These are phyloP conservation scores for Lagerstroemia speciosa DNA, from an alignment of 345 rosid genomes.

Conservation along the genomic window DNA sequence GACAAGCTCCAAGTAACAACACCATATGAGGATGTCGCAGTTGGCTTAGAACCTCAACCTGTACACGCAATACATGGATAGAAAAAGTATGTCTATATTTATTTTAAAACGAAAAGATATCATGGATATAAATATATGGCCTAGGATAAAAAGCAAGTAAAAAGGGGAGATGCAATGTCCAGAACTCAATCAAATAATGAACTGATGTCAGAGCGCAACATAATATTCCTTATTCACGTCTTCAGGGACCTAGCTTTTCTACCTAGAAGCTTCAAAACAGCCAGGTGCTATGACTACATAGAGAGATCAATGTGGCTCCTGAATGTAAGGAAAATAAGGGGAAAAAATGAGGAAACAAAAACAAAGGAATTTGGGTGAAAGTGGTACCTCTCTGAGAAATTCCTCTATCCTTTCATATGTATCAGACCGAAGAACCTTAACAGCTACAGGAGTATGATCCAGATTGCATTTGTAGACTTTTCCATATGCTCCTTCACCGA, in stretches of 20 bases:
- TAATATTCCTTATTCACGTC: too few species aligned
- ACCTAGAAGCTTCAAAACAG: too few species aligned
- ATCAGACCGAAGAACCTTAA: conserved; percentile 60
- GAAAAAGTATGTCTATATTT: background rate
- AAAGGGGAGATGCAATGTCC: background rate
- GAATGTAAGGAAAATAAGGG: too few species aligned
- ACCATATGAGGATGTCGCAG: conserved; percentile 69
- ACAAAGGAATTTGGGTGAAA: conserved; percentile 2
- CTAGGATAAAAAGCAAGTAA: background rate
- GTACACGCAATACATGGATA: conserved; percentile 12
- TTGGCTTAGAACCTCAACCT: conserved; percentile 84
- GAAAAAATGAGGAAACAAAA: background rate
- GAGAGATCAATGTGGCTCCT: too few species aligned
- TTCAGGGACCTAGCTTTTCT: too few species aligned
- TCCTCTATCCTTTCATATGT: conserved; percentile 55
- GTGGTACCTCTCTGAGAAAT: conserved; percentile 68
- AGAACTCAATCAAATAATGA: background rate
- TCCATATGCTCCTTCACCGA: conserved; percentile 89
- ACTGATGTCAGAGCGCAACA: background rate
- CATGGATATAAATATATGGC: background rate
- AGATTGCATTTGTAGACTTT: conserved; percentile 79
- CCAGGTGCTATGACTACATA: too few species aligned
- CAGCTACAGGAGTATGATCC: conserved; percentile 75
- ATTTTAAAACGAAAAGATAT: background rate
- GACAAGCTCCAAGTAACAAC: conserved; percentile 86